Evolutionary conservation across 768 basidiomycete genomes (phyloP), one percentile per base, ranked within the genome.

Genomic region (Pleurotus sapidus): DNA sequence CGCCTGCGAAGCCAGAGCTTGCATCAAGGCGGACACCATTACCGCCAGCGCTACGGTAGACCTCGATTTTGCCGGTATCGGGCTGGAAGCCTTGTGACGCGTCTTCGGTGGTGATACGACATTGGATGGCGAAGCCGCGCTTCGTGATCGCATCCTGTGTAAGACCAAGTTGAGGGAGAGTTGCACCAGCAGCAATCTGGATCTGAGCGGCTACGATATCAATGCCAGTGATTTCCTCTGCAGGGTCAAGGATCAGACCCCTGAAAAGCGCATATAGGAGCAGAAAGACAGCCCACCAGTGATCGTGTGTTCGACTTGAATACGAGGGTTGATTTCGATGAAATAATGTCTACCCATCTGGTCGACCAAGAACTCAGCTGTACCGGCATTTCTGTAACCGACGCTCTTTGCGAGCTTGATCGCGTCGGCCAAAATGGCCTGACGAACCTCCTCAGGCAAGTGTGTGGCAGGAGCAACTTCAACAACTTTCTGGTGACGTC

Each of bases 131-230:
- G 69, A 91, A 98, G 34, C 97, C 97, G 58, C 97, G 90, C 74
- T 93, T 94, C 59, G 88, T 88, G 70, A 99, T 94, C 54, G 93
- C 90, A 25, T 98, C 95, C 72, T 98, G 97, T 3, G 91, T 93
- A 50, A 99, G 79, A 56, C 97, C 97, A 60, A 98, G 88, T 69
- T 97, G 94, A 7, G 93, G 87, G 45, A 98, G 85, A 46, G 95
- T 91, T 5, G 95, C 97, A 54, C 97, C 97, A 50, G 95, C 97
- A n/a, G 96, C 96, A 65, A 99, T 98, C 76, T 98, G 97, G 63
- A 99, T 98, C 73, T 98, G 97, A 17, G 97, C 97, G 55, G 97
- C 97, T 40, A 98, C 95, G 61, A 99, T 96, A 68, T 99, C 97
- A 71, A 98, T 95, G 50, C 97, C 97, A 59, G 97, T 98, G 67